A percentile compares a stretch with the other conserved stretches of the same genome.
These are phyloP conservation scores for Penicillium paxilli DNA, from an alignment of 495 filamentous ascomycete species.

Conservation along the genomic window DNA sequence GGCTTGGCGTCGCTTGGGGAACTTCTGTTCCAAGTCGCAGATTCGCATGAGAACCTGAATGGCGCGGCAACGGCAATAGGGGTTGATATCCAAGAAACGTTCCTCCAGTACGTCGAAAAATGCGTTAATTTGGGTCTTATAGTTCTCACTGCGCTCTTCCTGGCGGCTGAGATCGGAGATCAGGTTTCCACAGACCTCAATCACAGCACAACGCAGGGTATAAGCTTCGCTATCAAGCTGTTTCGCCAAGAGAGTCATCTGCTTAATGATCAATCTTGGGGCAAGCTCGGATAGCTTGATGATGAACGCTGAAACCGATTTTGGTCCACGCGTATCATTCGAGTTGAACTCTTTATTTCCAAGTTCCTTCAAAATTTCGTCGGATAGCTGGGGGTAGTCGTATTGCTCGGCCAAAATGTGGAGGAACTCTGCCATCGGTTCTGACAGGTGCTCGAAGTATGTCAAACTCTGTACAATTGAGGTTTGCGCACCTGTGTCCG, in stretches of 20 bases:
- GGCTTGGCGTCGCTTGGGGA: conserved; percentile 84
- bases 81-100: conserved; percentile 94
- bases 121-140: conserved; percentile 89
- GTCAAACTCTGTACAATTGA: conserved; percentile 96
- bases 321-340: conserved; percentile 92
- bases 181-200: conserved; percentile 99
- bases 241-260: conserved; percentile 91
- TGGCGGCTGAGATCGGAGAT: conserved; percentile 87
- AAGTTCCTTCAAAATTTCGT: conserved; percentile 88
- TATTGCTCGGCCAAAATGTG: conserved; percentile 97
- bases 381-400: conserved; percentile 92
- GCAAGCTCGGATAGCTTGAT: conserved; percentile 93
- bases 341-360: conserved; percentile 97
- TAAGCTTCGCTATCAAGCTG: conserved; percentile 96
- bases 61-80: conserved; percentile 88
- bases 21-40: conserved; percentile 91
- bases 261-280: conserved; percentile 90
- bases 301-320: conserved; percentile 97
- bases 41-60: conserved; percentile 93
- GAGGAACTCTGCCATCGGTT: conserved; percentile 98
- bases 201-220: conserved; percentile 86
- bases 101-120: conserved; percentile 98
- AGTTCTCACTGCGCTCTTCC: conserved; percentile 84
- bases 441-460: conserved; percentile 96
- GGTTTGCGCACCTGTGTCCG: conserved; percentile 97